Evolutionary conservation across 176 grass and related monocot genomes (phyloP).

Genomic region (Zea mays): DNA sequence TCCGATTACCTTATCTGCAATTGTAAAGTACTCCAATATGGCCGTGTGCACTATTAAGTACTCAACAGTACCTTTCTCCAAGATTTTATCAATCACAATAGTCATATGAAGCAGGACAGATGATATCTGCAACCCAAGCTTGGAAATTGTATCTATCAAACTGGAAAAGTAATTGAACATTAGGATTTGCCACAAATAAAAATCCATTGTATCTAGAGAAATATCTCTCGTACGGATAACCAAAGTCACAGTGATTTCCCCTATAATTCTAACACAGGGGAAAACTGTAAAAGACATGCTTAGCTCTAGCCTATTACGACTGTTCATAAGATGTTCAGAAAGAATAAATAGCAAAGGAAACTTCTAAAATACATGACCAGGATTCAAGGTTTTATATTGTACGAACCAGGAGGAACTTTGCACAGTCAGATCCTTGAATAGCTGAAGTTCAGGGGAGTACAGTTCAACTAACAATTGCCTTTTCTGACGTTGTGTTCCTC

Average conservation of each 20-base stretch:
- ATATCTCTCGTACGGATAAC: neutral
- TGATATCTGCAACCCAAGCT: conserved; percentile 76
- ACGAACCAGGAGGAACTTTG: conserved; percentile 62
- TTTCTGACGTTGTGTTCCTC: conserved; percentile 64
- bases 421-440: conserved; percentile 79
- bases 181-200: conserved; percentile 1
- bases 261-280: neutral
- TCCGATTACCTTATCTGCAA: conserved; percentile 83
- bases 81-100: conserved; percentile 59
- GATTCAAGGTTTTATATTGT: neutral
- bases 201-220: neutral
- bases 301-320: neutral
- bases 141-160: conserved; percentile 87
- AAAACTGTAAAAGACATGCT: neutral
- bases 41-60: conserved; percentile 78
- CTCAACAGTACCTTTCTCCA: conserved; percentile 88
- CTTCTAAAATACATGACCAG: neutral
- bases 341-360: neutral
- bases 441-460: conserved; percentile 90
- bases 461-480: conserved; percentile 80
- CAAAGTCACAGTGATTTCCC: neutral
- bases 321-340: neutral
- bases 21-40: conserved; percentile 85
- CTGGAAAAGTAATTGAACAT: conserved; percentile 45
- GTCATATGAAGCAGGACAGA: conserved; percentile 84